phyloP scores from a whole-genome alignment of 805 yeast species.

The Nakazawaea siamensis region DNA sequence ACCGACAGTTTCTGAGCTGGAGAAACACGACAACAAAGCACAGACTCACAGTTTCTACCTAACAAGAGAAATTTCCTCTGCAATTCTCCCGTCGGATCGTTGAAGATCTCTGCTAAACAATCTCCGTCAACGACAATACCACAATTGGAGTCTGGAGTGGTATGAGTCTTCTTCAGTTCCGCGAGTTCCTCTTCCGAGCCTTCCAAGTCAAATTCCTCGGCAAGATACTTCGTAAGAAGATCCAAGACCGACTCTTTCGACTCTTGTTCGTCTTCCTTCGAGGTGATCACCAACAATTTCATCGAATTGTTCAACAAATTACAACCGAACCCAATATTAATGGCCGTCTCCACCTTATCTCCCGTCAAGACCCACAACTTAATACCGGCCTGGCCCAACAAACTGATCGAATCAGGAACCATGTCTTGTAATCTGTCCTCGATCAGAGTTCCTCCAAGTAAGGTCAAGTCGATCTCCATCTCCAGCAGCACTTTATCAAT shows the following conservation, averaged over 20 bases:
- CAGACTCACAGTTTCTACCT: conserved; percentile 77
- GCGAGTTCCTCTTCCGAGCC: conserved; percentile 54
- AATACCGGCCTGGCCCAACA: conserved; percentile 68
- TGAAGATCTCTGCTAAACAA: conserved; percentile 49
- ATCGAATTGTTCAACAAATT: conserved; percentile 67
- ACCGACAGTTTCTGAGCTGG: conserved; percentile 87
- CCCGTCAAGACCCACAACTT: conserved; percentile 85
- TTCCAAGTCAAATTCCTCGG: conserved; percentile 44
- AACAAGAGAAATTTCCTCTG: conserved; percentile 56
- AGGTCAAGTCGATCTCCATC: conserved; percentile 55
- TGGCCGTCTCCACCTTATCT: conserved; percentile 86
- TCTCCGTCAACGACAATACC: conserved; percentile 80
- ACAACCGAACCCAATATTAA: conserved; percentile 82
- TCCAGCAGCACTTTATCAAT: conserved; percentile 72
- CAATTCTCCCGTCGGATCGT: conserved; percentile 28
- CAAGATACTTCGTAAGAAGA: conserved; percentile 44
- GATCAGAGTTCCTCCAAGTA: conserved; percentile 81
- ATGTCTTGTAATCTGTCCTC: conserved; percentile 83
- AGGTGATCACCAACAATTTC: conserved; percentile 62
- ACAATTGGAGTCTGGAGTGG: conserved; percentile 57
- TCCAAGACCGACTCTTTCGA: conserved; percentile 29
- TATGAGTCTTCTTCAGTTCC: conserved; percentile 49
- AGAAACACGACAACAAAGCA: conserved; percentile 79
- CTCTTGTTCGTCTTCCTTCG: conserved; percentile 20
- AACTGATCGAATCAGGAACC: conserved; percentile 73